Conservation (phyloP, 345 rosid genomes). For the Hypericum androsaemum region DNA sequence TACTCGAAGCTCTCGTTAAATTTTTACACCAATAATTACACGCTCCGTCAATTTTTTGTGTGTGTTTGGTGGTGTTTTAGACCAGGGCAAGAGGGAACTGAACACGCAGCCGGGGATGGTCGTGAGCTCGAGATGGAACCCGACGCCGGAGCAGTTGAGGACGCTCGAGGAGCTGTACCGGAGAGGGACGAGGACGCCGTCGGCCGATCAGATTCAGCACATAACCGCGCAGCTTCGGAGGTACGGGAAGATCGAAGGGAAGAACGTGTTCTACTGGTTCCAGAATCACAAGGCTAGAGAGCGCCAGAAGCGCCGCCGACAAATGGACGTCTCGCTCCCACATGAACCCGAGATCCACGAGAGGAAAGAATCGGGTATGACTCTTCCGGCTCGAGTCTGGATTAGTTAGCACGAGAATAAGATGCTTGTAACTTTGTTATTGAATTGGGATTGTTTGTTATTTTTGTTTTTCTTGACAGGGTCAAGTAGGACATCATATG, state of each 20-base stretch:
- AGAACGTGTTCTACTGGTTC: conserved; percentile 10
- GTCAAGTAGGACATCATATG: conserved; percentile 43
- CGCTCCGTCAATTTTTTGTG: no score
- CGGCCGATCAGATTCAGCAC: conserved; percentile 10
- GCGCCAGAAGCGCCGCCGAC: conserved; percentile 9
- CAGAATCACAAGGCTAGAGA: conserved; percentile 10
- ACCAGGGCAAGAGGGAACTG: not conserved
- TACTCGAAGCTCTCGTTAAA: no score
- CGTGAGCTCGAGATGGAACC: conserved; percentile 8
- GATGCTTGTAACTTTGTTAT: no score
- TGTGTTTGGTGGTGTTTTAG: not conserved
- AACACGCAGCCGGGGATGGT: not conserved
- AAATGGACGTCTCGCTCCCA: conserved; percentile 35
- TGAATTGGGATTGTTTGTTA: conserved; percentile 30
- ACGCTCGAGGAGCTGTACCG: conserved; percentile 10
- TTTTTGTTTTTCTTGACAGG: conserved; percentile 35
- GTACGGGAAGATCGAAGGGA: conserved; percentile 8
- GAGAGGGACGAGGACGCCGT: conserved; percentile 3
- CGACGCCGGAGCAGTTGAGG: conserved; percentile 10
- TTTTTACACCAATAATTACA: no score
- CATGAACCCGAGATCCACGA: conserved; percentile 30
- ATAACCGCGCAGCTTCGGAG: conserved; percentile 8
- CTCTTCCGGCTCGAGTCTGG: not conserved
- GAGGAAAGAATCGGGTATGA: conserved; percentile 45
- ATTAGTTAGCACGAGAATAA: not conserved